Conservation (phyloP, 768 basidiomycete species). For the Trametes cingulata region DNA sequence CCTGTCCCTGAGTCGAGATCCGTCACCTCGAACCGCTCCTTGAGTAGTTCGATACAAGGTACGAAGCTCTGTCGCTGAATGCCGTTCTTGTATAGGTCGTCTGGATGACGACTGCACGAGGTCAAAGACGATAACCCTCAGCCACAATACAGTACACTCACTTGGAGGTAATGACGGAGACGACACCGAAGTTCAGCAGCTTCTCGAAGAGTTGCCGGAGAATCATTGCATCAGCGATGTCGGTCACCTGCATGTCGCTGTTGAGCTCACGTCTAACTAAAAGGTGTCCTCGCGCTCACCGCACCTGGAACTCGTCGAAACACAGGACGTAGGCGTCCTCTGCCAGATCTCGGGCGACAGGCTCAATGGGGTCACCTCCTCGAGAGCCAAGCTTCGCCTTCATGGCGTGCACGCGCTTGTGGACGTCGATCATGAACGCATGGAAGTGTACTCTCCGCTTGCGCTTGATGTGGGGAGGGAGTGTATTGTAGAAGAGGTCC, state of each 20-base stretch:
- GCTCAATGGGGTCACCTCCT: slow-evolving; percentile 81
- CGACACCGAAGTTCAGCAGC: slow-evolving; percentile 85
- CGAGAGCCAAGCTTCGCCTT: slow-evolving; percentile 69
- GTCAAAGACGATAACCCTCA: background rate
- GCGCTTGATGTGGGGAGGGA: slow-evolving; percentile 62
- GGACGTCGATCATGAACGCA: slow-evolving; percentile 98
- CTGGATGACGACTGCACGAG: slow-evolving; percentile 82
- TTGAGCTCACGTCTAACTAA: slow-evolving; percentile 12
- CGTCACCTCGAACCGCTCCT: slow-evolving; percentile 80
- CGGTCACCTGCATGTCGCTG: slow-evolving; percentile 66
- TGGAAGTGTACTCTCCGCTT: slow-evolving; percentile 97
- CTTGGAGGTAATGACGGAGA: slow-evolving; percentile 98
- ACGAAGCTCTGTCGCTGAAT: slow-evolving; percentile 95
- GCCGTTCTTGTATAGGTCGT: slow-evolving; percentile 97
- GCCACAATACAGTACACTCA: slow-evolving; percentile 40
- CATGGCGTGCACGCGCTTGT: slow-evolving; percentile 85
- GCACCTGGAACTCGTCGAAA: slow-evolving; percentile 97
- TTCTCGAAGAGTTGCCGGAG: slow-evolving; percentile 84
- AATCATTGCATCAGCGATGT: slow-evolving; percentile 99
- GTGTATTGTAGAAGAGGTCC: slow-evolving; percentile 92
- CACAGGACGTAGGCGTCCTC: slow-evolving; percentile 84
- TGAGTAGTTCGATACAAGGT: slow-evolving; percentile 92
- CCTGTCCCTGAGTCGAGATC: slow-evolving; percentile 97
- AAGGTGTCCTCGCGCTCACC: slow-evolving; percentile 23
- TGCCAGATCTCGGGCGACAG: slow-evolving; percentile 86